Percentiles rank a stretch among this genome's conserved stretches.
phyloP scores from a whole-genome alignment of 257 asterid genomes.

The Agastache rugosa region DNA sequence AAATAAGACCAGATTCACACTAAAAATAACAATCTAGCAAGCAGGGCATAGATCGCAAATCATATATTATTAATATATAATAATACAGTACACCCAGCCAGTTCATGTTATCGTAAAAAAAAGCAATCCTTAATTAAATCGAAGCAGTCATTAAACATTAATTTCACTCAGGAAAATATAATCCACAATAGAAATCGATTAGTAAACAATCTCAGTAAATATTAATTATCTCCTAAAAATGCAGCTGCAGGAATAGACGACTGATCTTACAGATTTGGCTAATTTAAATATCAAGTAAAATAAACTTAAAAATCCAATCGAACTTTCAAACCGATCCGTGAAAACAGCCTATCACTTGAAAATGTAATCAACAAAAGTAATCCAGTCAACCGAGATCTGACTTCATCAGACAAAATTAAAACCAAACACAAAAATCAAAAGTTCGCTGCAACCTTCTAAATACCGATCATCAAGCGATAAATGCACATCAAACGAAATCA shows the following conservation, averaged over 20 bases:
- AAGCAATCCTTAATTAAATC: slow-evolving; percentile 24
- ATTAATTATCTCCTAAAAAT: background rate
- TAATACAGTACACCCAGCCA: slow-evolving; percentile 3
- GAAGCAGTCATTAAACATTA: slow-evolving; percentile 3
- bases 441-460: background rate
- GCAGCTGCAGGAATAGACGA: background rate
- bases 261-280: slow-evolving; percentile 2
- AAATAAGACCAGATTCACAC: background rate
- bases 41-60: slow-evolving; percentile 5
- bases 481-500: background rate
- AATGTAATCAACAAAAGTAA: slow-evolving; percentile 14
- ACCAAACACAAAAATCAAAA: slow-evolving; percentile 15
- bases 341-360: slow-evolving; percentile 16
- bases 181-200: background rate
- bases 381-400: slow-evolving; percentile 44
- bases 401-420: slow-evolving; percentile 15
- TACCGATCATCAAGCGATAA: slow-evolving; percentile 10
- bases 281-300: slow-evolving; percentile 6
- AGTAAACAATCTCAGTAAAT: background rate
- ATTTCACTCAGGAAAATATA: background rate
- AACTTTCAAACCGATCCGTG: slow-evolving; percentile 29
- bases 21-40: background rate
- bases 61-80: slow-evolving; percentile 25
- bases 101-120: slow-evolving; percentile 22
- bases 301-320: slow-evolving; percentile 3